Evolutionary conservation across 495 filamentous ascomycete genomes (phyloP).

Genomic region (Aspergillus avenaceus): DNA sequence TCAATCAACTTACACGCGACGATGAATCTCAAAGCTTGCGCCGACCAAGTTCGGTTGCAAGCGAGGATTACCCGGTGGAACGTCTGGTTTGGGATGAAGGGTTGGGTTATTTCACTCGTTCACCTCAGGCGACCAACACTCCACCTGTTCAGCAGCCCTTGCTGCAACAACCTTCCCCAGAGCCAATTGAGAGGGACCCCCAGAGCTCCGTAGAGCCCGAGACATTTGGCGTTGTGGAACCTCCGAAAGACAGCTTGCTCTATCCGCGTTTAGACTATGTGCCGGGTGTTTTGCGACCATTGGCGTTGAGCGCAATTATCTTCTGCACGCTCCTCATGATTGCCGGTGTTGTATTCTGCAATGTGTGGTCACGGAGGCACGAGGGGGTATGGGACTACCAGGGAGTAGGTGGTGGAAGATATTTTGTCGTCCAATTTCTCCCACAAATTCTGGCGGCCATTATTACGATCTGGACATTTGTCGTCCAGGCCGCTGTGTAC

Average conservation of each 20-base stretch:
- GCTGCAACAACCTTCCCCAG: constrained; percentile 3
- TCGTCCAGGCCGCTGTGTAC: constrained; percentile 69
- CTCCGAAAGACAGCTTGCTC: constrained; percentile 37
- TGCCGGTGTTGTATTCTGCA: constrained; percentile 65
- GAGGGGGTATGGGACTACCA: constrained; percentile 63
- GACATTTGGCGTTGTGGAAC: constrained; percentile 51
- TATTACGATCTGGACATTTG: constrained; percentile 71
- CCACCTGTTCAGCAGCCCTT: constrained; percentile 10
- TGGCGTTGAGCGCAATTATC: constrained; percentile 54
- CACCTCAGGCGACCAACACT: constrained; percentile 17
- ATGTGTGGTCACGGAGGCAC: constrained; percentile 62
- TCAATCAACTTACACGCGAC: constrained; percentile 67
- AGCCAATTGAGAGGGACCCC: constrained; percentile 13
- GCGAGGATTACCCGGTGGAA: constrained; percentile 45
- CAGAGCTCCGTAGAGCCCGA: constrained; percentile 39
- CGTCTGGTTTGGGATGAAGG: constrained; percentile 49
- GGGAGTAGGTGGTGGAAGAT: constrained; percentile 62
- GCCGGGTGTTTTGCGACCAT: constrained; percentile 61
- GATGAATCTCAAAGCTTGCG: constrained; percentile 44
- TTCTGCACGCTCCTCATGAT: constrained; percentile 66
- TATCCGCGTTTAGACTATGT: constrained; percentile 59
- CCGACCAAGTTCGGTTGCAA: constrained; percentile 32
- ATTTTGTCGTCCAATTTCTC: constrained; percentile 81
- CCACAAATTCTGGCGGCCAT: constrained; percentile 71
- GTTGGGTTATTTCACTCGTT: constrained; percentile 42